phyloP scores from a whole-genome alignment of 23 red algal species.

The Gracilariopsis chorda region DNA sequence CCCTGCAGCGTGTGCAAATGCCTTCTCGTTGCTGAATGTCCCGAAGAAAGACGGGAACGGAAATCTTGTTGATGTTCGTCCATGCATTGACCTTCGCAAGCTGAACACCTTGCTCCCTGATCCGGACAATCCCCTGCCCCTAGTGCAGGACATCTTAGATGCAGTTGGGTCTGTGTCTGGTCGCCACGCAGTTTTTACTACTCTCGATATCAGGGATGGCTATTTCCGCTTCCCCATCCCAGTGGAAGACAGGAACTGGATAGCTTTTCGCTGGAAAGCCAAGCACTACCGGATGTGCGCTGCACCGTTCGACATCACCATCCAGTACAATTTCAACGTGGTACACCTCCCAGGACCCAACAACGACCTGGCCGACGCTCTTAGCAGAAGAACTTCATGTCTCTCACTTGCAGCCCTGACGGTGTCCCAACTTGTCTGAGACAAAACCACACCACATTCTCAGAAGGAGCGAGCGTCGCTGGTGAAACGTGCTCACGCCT shows the following conservation, averaged over 20 bases:
- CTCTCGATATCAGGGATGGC: background rate
- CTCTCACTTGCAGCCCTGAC: too few species aligned
- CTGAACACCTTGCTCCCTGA: background rate
- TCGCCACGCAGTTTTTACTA: background rate
- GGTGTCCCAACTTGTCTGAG: too few species aligned
- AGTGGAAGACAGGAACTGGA: background rate
- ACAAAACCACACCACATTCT: too few species aligned
- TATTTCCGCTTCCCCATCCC: background rate
- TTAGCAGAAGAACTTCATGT: too few species aligned
- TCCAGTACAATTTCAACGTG: too few species aligned
- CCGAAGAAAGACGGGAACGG: background rate
- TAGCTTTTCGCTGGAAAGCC: too few species aligned
- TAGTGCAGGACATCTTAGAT: background rate
- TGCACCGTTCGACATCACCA: too few species aligned
- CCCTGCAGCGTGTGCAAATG: background rate
- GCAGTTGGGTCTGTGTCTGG: background rate
- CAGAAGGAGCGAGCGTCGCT: too few species aligned
- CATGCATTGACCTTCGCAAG: background rate
- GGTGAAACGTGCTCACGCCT: too few species aligned
- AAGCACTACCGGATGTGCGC: too few species aligned
- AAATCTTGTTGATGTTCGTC: background rate
- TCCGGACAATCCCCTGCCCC: background rate
- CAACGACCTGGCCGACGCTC: too few species aligned
- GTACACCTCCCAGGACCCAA: too few species aligned
- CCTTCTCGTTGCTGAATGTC: background rate